Conservation (phyloP, 352 stramenopile genomes). For the Globisporangium cederbergense region DNA sequence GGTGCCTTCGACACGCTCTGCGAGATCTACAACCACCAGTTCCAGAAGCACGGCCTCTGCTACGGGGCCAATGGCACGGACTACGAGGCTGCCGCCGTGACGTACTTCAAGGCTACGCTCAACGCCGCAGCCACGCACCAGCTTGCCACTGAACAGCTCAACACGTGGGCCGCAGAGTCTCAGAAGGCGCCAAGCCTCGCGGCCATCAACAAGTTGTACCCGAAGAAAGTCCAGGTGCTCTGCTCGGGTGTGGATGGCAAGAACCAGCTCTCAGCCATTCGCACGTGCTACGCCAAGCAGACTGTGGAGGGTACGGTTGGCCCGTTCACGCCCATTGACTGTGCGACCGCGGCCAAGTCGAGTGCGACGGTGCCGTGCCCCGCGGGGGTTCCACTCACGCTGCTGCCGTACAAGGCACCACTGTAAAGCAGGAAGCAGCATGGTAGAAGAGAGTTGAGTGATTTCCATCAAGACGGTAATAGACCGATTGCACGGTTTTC, state of each 20-base stretch:
- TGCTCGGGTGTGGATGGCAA: slow-evolving; percentile 51
- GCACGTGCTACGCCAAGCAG: slow-evolving; percentile 60
- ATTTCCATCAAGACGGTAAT: not conserved
- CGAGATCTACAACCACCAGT: slow-evolving; percentile 86
- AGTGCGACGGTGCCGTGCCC: slow-evolving; percentile 11
- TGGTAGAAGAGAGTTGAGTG: slow-evolving; percentile 21
- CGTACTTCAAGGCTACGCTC: slow-evolving; percentile 21
- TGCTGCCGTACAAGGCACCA: slow-evolving; percentile 40
- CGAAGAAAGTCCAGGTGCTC: slow-evolving; percentile 58
- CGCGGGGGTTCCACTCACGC: slow-evolving; percentile 32
- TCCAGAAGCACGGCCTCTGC: slow-evolving; percentile 86
- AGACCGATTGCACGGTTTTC: too few relatives aligned
- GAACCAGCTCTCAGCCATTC: slow-evolving; percentile 69
- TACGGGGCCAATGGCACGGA: slow-evolving; percentile 40
- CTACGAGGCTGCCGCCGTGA: slow-evolving; percentile 15
- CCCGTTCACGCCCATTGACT: slow-evolving; percentile 19
- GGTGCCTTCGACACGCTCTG: slow-evolving; percentile 40
- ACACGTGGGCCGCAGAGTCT: slow-evolving; percentile 13
- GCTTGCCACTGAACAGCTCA: slow-evolving; percentile 15
- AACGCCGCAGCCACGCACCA: slow-evolving; percentile 13
- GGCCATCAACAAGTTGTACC: slow-evolving; percentile 47
- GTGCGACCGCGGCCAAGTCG: slow-evolving; percentile 14
- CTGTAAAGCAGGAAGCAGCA: not conserved
- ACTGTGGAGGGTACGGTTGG: slow-evolving; percentile 32
- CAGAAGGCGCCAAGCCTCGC: slow-evolving; percentile 21